phyloP scores from a whole-genome alignment of 2,329 filamentous ascomycete genomes.

The Sporothrix protearum region DNA sequence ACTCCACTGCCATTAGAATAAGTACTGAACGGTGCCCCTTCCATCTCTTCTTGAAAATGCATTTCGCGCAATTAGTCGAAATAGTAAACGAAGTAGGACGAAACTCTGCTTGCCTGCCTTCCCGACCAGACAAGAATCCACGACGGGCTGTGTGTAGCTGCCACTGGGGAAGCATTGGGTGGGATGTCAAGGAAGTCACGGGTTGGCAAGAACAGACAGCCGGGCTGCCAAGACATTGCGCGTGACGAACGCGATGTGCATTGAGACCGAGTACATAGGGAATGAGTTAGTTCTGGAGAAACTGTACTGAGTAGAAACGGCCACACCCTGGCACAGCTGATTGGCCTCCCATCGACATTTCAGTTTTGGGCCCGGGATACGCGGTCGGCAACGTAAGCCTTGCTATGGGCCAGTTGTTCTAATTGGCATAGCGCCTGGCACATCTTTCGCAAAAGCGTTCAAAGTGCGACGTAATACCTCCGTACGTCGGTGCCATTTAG shows the following conservation, averaged over 20 bases:
- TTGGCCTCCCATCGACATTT: background rate
- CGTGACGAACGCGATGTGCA: background rate
- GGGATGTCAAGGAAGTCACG: background rate
- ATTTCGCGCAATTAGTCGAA: background rate
- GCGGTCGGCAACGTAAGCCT: slow-evolving; percentile 14
- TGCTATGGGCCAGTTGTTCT: background rate
- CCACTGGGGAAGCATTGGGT: background rate
- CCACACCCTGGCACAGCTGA: background rate
- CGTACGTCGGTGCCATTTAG: background rate
- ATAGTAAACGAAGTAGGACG: background rate
- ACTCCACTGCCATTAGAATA: background rate
- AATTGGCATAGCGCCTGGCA: too few species aligned
- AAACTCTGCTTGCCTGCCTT: background rate
- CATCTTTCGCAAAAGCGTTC: background rate
- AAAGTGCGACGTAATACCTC: background rate
- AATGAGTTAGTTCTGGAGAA: slow-evolving; percentile 2
- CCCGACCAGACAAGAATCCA: background rate
- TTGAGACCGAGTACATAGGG: too few species aligned
- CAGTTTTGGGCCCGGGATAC: background rate
- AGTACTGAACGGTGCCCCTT: background rate
- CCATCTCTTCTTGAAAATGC: background rate
- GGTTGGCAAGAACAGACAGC: background rate
- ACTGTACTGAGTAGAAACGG: background rate
- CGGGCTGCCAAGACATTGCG: slow-evolving; percentile 3
- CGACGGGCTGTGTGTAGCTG: background rate